Conservation (phyloP, 1,284 basidiomycete genomes). For the Sphagnurus paluster region DNA sequence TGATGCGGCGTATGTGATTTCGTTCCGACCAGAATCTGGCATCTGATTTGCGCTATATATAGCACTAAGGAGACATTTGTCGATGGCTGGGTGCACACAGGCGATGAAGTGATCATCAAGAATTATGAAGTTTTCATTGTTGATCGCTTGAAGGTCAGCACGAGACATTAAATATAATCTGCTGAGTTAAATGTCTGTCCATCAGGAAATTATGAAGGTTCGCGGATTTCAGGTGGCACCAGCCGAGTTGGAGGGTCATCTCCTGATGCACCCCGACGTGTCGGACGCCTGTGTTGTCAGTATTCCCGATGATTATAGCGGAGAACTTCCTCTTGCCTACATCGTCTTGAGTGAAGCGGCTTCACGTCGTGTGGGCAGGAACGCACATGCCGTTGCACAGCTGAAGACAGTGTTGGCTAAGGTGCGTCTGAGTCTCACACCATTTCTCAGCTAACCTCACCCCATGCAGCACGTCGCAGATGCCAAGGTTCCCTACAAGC, state of each 20-base stretch:
- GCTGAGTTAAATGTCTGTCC: conserved; percentile 1
- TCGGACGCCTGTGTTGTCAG: conserved; percentile 65
- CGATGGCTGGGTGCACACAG: conserved; percentile 63
- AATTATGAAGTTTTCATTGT: conserved; percentile 59
- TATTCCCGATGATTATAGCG: conserved; percentile 74
- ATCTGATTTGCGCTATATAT: background rate
- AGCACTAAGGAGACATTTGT: conserved; percentile 62
- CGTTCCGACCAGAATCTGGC: background rate
- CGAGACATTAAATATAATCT: background rate
- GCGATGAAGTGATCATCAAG: conserved; percentile 60
- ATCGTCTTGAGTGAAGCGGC: conserved; percentile 56
- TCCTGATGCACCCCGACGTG: conserved; percentile 57
- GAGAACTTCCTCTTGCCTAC: conserved; percentile 77
- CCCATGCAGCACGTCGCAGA: conserved; percentile 64
- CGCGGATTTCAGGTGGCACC: conserved; percentile 62
- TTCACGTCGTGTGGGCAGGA: conserved; percentile 34
- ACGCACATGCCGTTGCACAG: conserved; percentile 34
- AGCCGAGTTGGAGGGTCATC: conserved; percentile 73
- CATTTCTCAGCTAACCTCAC: background rate
- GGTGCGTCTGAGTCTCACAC: conserved; percentile 23
- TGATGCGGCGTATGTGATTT: conserved; percentile 48
- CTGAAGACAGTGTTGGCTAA: conserved; percentile 45
- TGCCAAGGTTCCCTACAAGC: conserved; percentile 71
- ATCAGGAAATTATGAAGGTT: conserved; percentile 58
- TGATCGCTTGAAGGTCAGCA: conserved; percentile 59